Base-by-base conservation (phyloP, 73 alveolate genomes). In the Urostyla sp. region DNA sequence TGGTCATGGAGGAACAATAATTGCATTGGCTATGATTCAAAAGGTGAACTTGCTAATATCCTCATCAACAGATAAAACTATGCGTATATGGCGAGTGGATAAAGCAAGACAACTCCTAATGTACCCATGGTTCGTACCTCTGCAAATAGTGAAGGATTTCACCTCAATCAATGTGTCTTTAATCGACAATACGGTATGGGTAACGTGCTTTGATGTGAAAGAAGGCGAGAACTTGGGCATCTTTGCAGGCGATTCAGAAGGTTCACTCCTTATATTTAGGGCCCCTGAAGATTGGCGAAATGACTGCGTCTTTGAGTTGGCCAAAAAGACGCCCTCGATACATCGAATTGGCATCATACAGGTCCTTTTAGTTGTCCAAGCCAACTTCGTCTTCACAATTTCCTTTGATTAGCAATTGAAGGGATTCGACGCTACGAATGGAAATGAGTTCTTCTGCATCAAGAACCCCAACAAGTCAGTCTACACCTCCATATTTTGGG, bases 171-270 rank as follows among this genome's bases (percentile, higher is more conserved):
- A 89, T 69, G 84, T 92, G 67, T 72, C 90, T 3, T 69, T 83
- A 7, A 60, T 66, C 21, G 89, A 87, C 46, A 79, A 89, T 38
- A 75, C 81, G 27, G 92, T 92, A 2, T 94, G 96, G 92, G 91
- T 94, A 16, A 88, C 92, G 30, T 85, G 96, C 66, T 52, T 94
- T 11, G 92, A 78, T 52, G 66, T 89, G 32, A 88, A 94, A 80
- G 96, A 91, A 67, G 95, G 95, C 30, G 94, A 80, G 35, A 87
- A 88, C 44, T 57, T 91, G n/a, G 74, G 80, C 30, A 59, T 94
- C 1, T 94, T 83, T 53, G 96, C 96, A 10, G 98, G 97, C 26
- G 98, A 94, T 52, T 91, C 98, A 46, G 96, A 94, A 67, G 98
- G 98, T 30, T 78, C 96, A 10, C 60, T 91, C 67, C 93, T 87